Evolutionary conservation across 169 alveolate species (phyloP).

Genomic region (Cryptosporidium baileyi): DNA sequence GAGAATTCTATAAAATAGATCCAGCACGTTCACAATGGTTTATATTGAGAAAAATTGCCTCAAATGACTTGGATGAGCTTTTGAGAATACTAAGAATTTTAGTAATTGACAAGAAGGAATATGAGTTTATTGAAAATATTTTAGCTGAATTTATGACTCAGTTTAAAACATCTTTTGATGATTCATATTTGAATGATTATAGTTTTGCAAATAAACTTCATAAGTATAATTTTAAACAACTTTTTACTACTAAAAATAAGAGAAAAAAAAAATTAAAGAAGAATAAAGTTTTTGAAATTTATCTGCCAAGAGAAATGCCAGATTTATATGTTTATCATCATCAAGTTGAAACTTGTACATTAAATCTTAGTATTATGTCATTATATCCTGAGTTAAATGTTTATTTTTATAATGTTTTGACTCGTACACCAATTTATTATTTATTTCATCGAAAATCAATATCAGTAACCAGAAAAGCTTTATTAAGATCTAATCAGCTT

Average conservation of each 20-base stretch:
- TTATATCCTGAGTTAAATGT: constrained; percentile 36
- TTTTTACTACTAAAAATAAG: neutral
- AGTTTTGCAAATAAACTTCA: neutral
- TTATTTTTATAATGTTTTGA: constrained; percentile 17
- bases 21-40: constrained; percentile 66
- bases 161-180: neutral
- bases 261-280: neutral
- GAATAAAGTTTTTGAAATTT: neutral
- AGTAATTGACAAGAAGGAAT: neutral
- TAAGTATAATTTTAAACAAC: neutral
- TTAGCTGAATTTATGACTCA: constrained; percentile 41
- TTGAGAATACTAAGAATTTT: constrained; percentile 17
- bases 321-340: constrained; percentile 45
- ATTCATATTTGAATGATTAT: neutral
- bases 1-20: constrained; percentile 28
- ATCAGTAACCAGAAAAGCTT: constrained; percentile 17
- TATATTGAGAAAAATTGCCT: constrained; percentile 21
- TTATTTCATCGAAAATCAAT: constrained; percentile 30
- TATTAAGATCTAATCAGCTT: constrained; percentile 50
- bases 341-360: constrained; percentile 10
- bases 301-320: constrained; percentile 67
- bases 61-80: constrained; percentile 29
- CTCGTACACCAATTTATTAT: constrained; percentile 10
- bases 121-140: neutral
- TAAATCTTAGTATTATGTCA: constrained; percentile 44